These are phyloP conservation scores for Spergularia marina DNA, from an alignment of 148 eudicot species.

Conservation along the genomic window DNA sequence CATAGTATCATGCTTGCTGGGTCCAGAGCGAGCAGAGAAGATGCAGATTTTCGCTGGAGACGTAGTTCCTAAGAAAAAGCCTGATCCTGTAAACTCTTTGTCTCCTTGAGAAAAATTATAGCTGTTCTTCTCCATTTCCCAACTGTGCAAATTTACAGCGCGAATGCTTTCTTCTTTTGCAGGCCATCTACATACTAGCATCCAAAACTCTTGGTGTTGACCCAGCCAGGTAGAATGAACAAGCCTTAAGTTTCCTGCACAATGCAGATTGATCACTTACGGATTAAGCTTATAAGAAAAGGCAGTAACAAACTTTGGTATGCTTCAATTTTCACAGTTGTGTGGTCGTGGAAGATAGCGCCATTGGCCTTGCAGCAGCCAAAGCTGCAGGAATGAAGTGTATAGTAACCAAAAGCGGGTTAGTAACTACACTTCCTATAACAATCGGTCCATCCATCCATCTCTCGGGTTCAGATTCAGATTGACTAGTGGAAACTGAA, in stretches of 20 bases:
- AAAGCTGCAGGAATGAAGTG: conserved; percentile 99
- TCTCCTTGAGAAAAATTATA: not conserved
- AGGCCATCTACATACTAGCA: conserved; percentile 90
- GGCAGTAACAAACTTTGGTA: not conserved
- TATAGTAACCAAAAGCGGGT: conserved; percentile 96
- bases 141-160: too few species aligned
- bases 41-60: conserved; percentile 94
- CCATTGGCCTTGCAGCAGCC: conserved; percentile 95
- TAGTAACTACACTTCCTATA: conserved; percentile 19
- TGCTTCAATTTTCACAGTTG: conserved; percentile 42
- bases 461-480: too few species aligned
- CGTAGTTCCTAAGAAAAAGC: conserved; percentile 96
- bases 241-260: not conserved
- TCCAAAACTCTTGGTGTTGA: conserved; percentile 79
- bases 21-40: conserved; percentile 82
- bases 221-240: conserved; percentile 62
- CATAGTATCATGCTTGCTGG: conserved; percentile 88
- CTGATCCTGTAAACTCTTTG: conserved; percentile 69
- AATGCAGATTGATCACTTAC: not conserved
- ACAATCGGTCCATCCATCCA: not conserved
- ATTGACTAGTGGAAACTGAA: not conserved
- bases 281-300: not conserved
- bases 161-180: conserved; percentile 22
- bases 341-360: conserved; percentile 93
- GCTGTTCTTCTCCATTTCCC: too few species aligned